These are phyloP conservation scores for Aristolochia contorta DNA, from an alignment of 164 flowering plant genomes.

Conservation along the genomic window DNA sequence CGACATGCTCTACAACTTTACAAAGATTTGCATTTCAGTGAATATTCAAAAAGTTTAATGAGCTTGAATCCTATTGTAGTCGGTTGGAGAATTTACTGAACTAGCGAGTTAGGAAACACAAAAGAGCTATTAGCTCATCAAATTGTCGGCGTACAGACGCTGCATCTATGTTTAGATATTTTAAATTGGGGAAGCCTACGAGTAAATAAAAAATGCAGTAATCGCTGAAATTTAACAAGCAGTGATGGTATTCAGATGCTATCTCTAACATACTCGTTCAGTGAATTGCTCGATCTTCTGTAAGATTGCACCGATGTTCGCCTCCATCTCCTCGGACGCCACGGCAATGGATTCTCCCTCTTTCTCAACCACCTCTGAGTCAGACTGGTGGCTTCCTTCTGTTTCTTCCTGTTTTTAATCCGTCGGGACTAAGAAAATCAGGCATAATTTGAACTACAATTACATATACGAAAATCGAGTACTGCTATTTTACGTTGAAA, in stretches of 20 bases:
- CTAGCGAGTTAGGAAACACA: neutral
- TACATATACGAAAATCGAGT: neutral
- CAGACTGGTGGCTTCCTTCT: slow-evolving; percentile 8
- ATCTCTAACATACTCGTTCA: slow-evolving; percentile 35
- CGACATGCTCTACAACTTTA: no score
- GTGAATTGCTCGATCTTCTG: slow-evolving; percentile 72
- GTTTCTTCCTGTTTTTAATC: slow-evolving; percentile 23
- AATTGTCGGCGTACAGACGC: neutral
- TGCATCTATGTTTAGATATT: no score
- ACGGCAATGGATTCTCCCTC: slow-evolving; percentile 28
- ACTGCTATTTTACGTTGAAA: neutral
- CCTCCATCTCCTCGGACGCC: slow-evolving; percentile 71
- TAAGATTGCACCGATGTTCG: slow-evolving; percentile 36
- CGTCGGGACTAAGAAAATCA: neutral
- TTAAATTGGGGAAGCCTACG: neutral
- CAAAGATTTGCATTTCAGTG: no score
- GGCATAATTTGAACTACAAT: neutral
- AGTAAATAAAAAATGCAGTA: neutral
- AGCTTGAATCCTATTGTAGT: no score
- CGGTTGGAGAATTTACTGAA: no score
- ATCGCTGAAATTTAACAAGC: neutral
- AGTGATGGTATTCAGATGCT: neutral
- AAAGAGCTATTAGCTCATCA: neutral
- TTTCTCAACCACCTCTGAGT: slow-evolving; percentile 18
- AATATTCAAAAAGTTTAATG: no score